Conservation (phyloP, 1,284 basidiomycete genomes). For the Crepidotus sp. region DNA sequence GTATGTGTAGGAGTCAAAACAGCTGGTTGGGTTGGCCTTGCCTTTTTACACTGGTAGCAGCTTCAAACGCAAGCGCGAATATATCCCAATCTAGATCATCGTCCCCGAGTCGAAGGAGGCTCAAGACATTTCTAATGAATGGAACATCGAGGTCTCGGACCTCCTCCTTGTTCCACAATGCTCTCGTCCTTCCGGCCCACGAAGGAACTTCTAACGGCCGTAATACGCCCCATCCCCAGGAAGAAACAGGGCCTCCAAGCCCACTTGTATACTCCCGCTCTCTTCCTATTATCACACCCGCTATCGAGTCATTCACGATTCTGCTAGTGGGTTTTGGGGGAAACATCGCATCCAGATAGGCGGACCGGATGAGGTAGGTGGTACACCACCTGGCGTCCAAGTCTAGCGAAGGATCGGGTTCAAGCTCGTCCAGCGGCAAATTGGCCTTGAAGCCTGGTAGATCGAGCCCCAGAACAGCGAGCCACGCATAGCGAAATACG, state of each 20-base stretch:
- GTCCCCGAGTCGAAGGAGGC: constrained; percentile 38
- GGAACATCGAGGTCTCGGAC: constrained; percentile 36
- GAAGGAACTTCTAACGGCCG: constrained; percentile 44
- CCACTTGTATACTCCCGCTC: constrained; percentile 51
- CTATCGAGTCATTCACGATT: constrained; percentile 46
- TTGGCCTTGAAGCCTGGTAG: constrained; percentile 54
- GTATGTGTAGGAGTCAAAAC: constrained; percentile 9
- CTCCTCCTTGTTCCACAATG: constrained; percentile 46
- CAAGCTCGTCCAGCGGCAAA: constrained; percentile 7
- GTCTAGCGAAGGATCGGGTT: constrained; percentile 15
- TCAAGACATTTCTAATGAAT: constrained; percentile 49
- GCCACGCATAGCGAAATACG: constrained; percentile 66
- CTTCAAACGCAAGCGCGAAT: constrained; percentile 60
- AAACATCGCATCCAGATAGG: constrained; percentile 45
- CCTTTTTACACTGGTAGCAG: constrained; percentile 52
- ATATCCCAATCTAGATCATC: constrained; percentile 57
- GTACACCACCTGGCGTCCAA: constrained; percentile 63
- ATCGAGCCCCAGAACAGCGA: constrained; percentile 70
- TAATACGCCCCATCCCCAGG: constrained; percentile 49
- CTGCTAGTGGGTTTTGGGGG: constrained; percentile 30
- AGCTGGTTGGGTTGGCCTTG: constrained; percentile 28
- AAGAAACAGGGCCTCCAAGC: constrained; percentile 54
- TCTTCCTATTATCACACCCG: constrained; percentile 56
- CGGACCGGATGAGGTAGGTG: constrained; percentile 33
- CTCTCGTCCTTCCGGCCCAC: constrained; percentile 26